Evolutionary conservation across 495 filamentous ascomycete genomes (phyloP), one percentile per base, ranked within the genome.

Genomic region (Choiromyces venosus): DNA sequence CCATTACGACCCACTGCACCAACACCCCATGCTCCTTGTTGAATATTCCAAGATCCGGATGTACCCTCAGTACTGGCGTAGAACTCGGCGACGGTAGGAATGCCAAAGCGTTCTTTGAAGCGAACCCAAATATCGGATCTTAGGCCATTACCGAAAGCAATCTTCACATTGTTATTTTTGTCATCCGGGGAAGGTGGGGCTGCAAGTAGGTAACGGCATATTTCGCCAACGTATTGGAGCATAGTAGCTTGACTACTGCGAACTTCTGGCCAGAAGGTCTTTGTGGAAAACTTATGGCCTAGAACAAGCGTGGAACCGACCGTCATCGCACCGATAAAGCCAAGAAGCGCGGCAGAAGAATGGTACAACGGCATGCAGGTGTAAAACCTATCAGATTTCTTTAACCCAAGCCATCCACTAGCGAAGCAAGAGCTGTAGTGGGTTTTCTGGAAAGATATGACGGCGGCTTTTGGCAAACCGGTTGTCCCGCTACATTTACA

Each of bases 281-380:
- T 87, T 4, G 89, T 92, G 18, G 91, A 92, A 84, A 99, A 99
- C 75, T 90, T 90, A 76, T 88, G 91, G 44, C 91, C 91, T 14
- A 98, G 79, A 72, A 90, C 85, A 38, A 96, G 82, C 4, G 94
- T 91, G 33, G 83, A 85, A 64, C 91, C 90, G 1, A 77, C 81
- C n/a, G 83, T 80, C 66, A 98, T 80, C 9, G 85, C 85, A 37
- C 88, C 83, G 29, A 85, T 75, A 69, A 96, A 85, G 2, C 89
- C 93, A 21, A 97, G 85, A 16, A 96, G 69, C 35, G 88, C 82
- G 29, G 92, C 95, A 1, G 94, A 92, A 65, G 91, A 89, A 83
- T 99, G 95, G 79, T 99, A 99, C 21, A 99, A 87, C 0, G 95
- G 95, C 93, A 98, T 97, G 73, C 89, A 92, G 65, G 94, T 97